These are phyloP conservation scores for Exsudoporus floridanus DNA, from an alignment of 1,284 basidiomycete species.

Conservation along the genomic window DNA sequence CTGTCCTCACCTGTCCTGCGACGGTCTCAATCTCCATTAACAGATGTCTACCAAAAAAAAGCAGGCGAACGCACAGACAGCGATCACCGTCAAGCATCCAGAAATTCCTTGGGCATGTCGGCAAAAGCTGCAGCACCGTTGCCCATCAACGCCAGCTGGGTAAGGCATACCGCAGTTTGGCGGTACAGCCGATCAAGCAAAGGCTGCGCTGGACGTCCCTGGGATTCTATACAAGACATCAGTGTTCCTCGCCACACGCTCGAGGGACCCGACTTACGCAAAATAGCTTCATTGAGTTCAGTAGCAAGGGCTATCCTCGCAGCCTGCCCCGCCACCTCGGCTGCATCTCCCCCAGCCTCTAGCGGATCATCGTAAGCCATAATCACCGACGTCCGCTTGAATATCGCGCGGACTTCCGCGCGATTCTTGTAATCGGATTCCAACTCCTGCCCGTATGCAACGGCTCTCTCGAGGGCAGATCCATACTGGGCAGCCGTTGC, in stretches of 20 bases:
- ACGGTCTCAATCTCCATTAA: neutral
- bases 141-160: slow-evolving; percentile 66
- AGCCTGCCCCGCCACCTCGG: slow-evolving; percentile 64
- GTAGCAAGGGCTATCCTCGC: slow-evolving; percentile 66
- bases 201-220: slow-evolving; percentile 68
- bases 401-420: slow-evolving; percentile 58
- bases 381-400: slow-evolving; percentile 73
- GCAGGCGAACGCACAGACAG: neutral
- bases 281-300: slow-evolving; percentile 77
- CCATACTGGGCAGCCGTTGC: slow-evolving; percentile 47
- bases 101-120: slow-evolving; percentile 70
- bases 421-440: slow-evolving; percentile 70
- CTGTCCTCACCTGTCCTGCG: neutral
- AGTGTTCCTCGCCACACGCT: slow-evolving; percentile 3
- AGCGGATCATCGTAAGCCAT: slow-evolving; percentile 76
- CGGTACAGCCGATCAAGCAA: slow-evolving; percentile 74
- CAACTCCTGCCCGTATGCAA: slow-evolving; percentile 68
- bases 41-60: neutral
- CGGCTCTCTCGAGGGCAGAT: slow-evolving; percentile 59
- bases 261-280: slow-evolving; percentile 52
- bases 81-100: slow-evolving; percentile 39
- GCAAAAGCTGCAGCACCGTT: slow-evolving; percentile 77
- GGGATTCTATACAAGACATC: slow-evolving; percentile 56
- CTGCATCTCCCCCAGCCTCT: slow-evolving; percentile 59
- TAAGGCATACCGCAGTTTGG: slow-evolving; percentile 63